These are phyloP conservation scores for Gastrolobium bilobum DNA, from an alignment of 306 rosid genomes.

Conservation along the genomic window DNA sequence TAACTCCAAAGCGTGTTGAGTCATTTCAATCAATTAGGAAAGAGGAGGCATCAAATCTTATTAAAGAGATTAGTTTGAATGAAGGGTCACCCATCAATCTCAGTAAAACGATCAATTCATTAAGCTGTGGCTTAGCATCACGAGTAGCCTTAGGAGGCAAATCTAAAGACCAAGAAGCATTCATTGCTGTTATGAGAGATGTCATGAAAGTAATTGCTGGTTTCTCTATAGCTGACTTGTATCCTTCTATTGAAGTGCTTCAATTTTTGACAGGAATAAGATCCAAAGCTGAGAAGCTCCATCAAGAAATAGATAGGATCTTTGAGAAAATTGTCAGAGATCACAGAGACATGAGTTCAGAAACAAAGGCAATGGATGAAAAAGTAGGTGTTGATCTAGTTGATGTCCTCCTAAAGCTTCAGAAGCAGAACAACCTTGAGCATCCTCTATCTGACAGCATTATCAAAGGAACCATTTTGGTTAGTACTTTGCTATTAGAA, in stretches of 20 bases:
- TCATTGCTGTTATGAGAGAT: conserved; percentile 24
- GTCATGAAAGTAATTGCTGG: conserved; percentile 16
- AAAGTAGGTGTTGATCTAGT: conserved; percentile 47
- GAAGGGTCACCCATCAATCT: conserved; percentile 49
- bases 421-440: conserved; percentile 48
- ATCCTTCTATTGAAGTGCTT: conserved; percentile 48
- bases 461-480: conserved; percentile 52
- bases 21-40: conserved; percentile 43
- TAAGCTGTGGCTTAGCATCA: conserved; percentile 42
- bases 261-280: conserved; percentile 44
- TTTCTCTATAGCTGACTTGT: conserved; percentile 47
- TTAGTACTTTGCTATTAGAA: conserved; percentile 22
- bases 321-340: conserved; percentile 47
- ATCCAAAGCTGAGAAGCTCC: conserved; percentile 42
- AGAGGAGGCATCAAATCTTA: conserved; percentile 39
- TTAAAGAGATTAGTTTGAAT: conserved; percentile 34
- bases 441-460: conserved; percentile 43
- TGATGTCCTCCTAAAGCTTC: conserved; percentile 51
- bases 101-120: conserved; percentile 17
- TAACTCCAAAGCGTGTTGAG: conserved; percentile 45
- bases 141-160: conserved; percentile 45
- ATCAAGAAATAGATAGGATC: conserved; percentile 47
- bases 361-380: neutral
- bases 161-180: conserved; percentile 48
- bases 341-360: conserved; percentile 18